Evolutionary conservation across 2,329 filamentous ascomycete genomes (phyloP), one percentile per base, ranked within the genome.

Genomic region (Escovopsis weberi): DNA sequence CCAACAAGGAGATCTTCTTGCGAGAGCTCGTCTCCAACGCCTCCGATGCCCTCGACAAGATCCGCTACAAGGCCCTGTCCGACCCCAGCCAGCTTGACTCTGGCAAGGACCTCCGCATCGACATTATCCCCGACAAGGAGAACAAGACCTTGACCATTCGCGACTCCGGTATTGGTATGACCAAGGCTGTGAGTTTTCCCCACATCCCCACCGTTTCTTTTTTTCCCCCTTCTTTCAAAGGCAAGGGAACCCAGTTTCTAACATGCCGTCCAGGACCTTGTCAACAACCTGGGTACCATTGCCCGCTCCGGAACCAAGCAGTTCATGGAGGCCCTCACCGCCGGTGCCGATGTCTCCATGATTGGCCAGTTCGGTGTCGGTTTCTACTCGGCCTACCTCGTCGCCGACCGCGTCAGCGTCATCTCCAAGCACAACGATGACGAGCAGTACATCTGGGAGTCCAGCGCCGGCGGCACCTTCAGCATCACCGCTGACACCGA

Each of bases 381-480:
- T 83, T 98, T 98, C 85, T 98, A 98, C 82, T 96, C 91, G 49
- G 91, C 91, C 62, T 98, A 98, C 79, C 87, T 98, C 47, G 91
- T 98, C 56, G 91, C 91, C 65, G 91, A 98, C 77, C 80, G 80
- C 59, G 91, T 98, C 57, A 87, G 81, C 54, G 88, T 98, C 64
- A 62, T 94, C 67, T 96, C 91, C 60, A 98, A 96, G 80, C 75
- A 95, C 85, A 98, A 98, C 65, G 91, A 98, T 70, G 91, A 98
- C 61, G 91, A 98, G 78, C 91, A 98, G 75, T 98, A 98, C 79
- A 73, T 95, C 68, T 98, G 91, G 91, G 87, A 96, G 78, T 98
- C 91, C 38, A 83, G 79, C 61, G 91, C 91, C 50, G 91, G 91
- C 69, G 91, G 91, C 58, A 96, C 91, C 60, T 98, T 98, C 81